Base-by-base conservation (phyloP, 495 filamentous ascomycete genomes). In the Hypoxylon lienhwacheense region DNA sequence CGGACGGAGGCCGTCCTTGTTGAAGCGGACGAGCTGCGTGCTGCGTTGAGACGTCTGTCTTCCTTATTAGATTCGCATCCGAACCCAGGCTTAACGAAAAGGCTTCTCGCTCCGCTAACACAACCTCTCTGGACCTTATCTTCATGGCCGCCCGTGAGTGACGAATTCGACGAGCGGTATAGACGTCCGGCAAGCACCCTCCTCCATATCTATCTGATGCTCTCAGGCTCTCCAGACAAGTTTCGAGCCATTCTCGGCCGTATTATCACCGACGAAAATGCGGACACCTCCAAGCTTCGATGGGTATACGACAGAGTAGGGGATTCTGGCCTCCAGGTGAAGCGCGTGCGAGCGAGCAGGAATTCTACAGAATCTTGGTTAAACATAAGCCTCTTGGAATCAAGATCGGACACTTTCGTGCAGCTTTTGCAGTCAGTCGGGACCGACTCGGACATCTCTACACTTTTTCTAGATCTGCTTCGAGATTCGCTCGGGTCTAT, bases 21-120 rank as follows among this genome's bases (percentile, higher is more conserved):
- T 12, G 49, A 63, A 4, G 65, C 74, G 7, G 46, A 58, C 17
- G 73, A 79, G 5, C 55, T 85, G 7, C 60, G 59, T 26, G 61
- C 59, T 12, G 80, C 82, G 5, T 43, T 93, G 5, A 69, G 74
- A 14, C 79, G 87, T 11, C 54, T 93, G 5, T 72, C 70, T 22
- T 70, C 72, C 4, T 66, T 93, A 5, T 61, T 85, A 1, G 68
- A 80, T 19, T 84, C 87, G 7, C 86, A 89, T 67, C 84, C 86
- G 0, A 86, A 90, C 54, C 85, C 87, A 2, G 82, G 83, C 1
- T 70, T 93, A n/a, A 79, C 82, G 12, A 90, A 85, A 63, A 76
- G 88, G 48, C 66, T 91, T 3, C 66, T 91, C 4, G 70, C 74
- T 24, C 86, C 82, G 0, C 68, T 89, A 29, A 65, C 87, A 16